Evolutionary conservation across 345 rosid genomes (phyloP).

Genomic region (Eucalyptus sideroxylon): DNA sequence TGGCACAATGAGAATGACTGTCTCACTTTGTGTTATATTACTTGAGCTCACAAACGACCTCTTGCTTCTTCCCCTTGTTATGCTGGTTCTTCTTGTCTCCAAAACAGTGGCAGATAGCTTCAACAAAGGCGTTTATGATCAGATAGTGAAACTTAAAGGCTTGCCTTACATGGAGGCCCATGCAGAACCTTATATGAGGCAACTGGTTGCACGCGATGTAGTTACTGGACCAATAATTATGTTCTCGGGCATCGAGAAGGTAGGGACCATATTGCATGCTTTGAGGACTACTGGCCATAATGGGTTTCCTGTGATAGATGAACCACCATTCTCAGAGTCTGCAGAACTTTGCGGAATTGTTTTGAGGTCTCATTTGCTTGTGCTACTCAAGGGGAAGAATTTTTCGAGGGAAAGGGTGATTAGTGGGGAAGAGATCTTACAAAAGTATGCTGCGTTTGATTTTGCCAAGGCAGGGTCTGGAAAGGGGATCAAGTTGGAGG

Average conservation of each 20-base stretch:
- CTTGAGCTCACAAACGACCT: conserved; percentile 65
- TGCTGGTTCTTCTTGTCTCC: conserved; percentile 64
- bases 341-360: conserved; percentile 54
- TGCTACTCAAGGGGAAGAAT: conserved; percentile 34
- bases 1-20: conserved; percentile 76
- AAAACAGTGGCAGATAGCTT: conserved; percentile 53
- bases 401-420: conserved; percentile 24
- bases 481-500: conserved; percentile 49
- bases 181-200: conserved; percentile 60
- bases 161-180: conserved; percentile 63
- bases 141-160: conserved; percentile 53
- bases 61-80: conserved; percentile 56
- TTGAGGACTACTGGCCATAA: conserved; percentile 42
- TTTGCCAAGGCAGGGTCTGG: conserved; percentile 69
- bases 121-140: conserved; percentile 61
- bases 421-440: conserved; percentile 13
- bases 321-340: conserved; percentile 44
- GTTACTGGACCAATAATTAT: conserved; percentile 43
- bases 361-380: conserved; percentile 55
- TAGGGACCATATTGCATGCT: conserved; percentile 34
- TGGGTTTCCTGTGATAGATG: conserved; percentile 62
- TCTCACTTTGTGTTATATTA: conserved; percentile 61
- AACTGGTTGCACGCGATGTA: conserved; percentile 48
- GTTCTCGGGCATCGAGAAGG: conserved; percentile 49
- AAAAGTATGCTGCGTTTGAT: conserved; percentile 30